These are phyloP conservation scores for Limtongia smithiae DNA, from an alignment of 805 yeast species.

Conservation along the genomic window DNA sequence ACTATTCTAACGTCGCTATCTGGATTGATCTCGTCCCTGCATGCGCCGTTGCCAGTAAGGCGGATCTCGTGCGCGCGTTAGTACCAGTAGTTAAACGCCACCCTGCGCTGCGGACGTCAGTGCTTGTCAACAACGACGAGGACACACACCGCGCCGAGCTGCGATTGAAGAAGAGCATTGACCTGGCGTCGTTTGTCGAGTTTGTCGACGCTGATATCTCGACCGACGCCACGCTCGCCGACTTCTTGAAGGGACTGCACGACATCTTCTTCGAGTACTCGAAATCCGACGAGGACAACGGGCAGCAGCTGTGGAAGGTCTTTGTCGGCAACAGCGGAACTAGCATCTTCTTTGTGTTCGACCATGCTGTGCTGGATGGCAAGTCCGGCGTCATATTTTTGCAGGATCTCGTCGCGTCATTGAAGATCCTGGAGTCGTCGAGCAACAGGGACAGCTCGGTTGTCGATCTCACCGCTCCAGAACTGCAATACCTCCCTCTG, in stretches of 20 bases:
- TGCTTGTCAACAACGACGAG: neutral
- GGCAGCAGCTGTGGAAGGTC: constrained; percentile 4
- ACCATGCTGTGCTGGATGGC: constrained; percentile 10
- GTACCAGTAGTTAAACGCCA: neutral
- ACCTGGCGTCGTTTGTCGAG: neutral
- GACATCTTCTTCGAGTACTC: neutral
- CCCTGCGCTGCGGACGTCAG: constrained; percentile 5
- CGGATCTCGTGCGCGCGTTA: neutral
- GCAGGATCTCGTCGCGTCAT: neutral
- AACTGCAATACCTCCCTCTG: too few species aligned
- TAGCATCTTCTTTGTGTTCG: constrained; percentile 1
- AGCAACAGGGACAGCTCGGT: too few species aligned
- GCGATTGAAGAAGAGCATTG: neutral
- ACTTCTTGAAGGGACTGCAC: neutral
- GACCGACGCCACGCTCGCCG: neutral
- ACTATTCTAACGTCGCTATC: neutral
- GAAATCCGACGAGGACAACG: neutral
- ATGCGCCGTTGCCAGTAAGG: neutral
- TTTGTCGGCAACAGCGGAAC: neutral
- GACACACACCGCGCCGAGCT: constrained; percentile 1
- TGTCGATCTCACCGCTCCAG: too few species aligned
- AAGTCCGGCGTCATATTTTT: constrained; percentile 7
- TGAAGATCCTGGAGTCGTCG: neutral
- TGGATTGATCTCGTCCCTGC: neutral
- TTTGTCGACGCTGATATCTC: neutral